Conservation (phyloP, 495 filamentous ascomycete genomes). For the Hypoxylon fragiforme region DNA sequence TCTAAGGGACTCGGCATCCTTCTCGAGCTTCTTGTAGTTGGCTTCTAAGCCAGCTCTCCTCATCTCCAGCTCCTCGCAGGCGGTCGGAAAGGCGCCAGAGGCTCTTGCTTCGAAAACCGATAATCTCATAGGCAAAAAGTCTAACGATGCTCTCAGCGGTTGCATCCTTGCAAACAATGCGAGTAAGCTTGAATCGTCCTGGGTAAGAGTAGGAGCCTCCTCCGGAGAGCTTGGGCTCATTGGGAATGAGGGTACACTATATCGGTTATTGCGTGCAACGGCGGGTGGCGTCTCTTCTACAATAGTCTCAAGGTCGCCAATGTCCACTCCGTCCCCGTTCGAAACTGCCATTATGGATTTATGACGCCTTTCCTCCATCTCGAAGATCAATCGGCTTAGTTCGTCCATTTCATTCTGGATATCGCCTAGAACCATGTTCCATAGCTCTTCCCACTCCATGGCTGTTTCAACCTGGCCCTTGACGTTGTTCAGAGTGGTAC, state of each 20-base stretch:
- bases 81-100: slow-evolving; percentile 76
- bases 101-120: slow-evolving; percentile 81
- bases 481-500: slow-evolving; percentile 69
- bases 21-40: slow-evolving; percentile 79
- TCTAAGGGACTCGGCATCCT: slow-evolving; percentile 81
- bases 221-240: slow-evolving; percentile 59
- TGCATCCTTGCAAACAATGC: slow-evolving; percentile 94
- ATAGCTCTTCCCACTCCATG: slow-evolving; percentile 98
- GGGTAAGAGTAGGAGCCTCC: slow-evolving; percentile 60
- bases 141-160: slow-evolving; percentile 85
- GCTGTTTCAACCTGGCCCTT: slow-evolving; percentile 92
- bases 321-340: slow-evolving; percentile 68
- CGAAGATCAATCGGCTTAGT: slow-evolving; percentile 80
- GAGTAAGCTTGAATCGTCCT: slow-evolving; percentile 80
- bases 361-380: slow-evolving; percentile 94
- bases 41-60: slow-evolving; percentile 70
- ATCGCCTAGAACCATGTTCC: slow-evolving; percentile 90
- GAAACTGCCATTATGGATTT: slow-evolving; percentile 64
- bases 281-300: slow-evolving; percentile 80
- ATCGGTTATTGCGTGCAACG: slow-evolving; percentile 61
- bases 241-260: slow-evolving; percentile 65
- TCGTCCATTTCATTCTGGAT: slow-evolving; percentile 89
- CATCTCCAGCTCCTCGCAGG: slow-evolving; percentile 83
- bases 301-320: slow-evolving; percentile 90
- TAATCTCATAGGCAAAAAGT: slow-evolving; percentile 95